Conservation (phyloP, 2,329 filamentous ascomycete genomes). For the Parascedosporium putredinis region DNA sequence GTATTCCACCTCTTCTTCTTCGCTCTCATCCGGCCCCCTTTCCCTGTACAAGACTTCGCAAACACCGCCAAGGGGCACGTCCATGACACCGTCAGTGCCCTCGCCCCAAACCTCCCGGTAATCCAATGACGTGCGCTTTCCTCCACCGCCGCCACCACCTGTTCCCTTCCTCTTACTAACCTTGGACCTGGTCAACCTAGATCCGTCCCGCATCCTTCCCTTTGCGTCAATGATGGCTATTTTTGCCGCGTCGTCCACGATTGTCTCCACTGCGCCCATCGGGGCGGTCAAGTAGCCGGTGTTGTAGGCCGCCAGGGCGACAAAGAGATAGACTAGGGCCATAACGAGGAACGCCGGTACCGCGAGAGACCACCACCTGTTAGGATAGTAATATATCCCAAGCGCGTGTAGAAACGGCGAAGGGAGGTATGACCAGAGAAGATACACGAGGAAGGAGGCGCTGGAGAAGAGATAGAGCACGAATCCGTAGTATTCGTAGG, state of each 20-base stretch:
- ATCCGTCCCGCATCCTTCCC: conserved; percentile 37
- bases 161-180: conserved; percentile 10
- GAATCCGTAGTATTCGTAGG: conserved; percentile 99
- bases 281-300: conserved; percentile 77
- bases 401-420: conserved; percentile 85
- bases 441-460: conserved; percentile 63
- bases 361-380: conserved; percentile 94
- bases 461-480: conserved; percentile 87
- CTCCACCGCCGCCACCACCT: too few relatives aligned
- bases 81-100: conserved; percentile 94
- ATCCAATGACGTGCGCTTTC: conserved; percentile 34
- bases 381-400: conserved; percentile 93
- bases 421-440: conserved; percentile 82
- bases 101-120: conserved; percentile 84
- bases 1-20: conserved; percentile 1
- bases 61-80: conserved; percentile 87
- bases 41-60: conserved; percentile 88
- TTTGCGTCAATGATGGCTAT: conserved; percentile 71
- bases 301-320: conserved; percentile 86
- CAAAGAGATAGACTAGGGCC: conserved; percentile 82
- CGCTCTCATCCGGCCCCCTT: conserved; percentile 22
- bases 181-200: conserved; percentile 25
- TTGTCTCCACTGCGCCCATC: conserved; percentile 69
- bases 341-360: conserved; percentile 86
- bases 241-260: conserved; percentile 84